Evolutionary conservation across 2,329 filamentous ascomycete genomes (phyloP), one percentile per base, ranked within the genome.

Genomic region (Stachybotrys chlorohalonatus): DNA sequence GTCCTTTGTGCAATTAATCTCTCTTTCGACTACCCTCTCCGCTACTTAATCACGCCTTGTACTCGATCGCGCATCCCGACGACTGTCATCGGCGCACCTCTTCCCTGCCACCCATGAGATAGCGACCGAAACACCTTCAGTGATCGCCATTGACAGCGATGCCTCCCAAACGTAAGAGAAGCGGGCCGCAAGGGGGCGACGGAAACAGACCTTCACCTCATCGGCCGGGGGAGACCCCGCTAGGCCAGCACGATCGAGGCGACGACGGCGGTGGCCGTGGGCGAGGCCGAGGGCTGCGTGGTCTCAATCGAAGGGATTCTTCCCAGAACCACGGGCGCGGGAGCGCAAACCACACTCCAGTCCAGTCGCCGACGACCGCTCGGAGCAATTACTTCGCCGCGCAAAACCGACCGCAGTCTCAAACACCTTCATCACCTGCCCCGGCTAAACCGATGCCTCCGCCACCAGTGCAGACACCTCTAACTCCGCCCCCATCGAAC

Each of bases 151-250:
- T 59, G 56, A 58, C 62, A 65, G 64, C 62, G 57, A 83, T 84
- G 81, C 75, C 79, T 72, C 75, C 77, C 31, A 84, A 84, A 71
- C 76, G 81, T 63, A 84, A 84, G 76, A 77, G 80, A 67, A 72
- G 73, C 64, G 78, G 82, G 51, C 73, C 80, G 59, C 69, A 68
- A 52, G 71, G 72, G 57, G 68, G 70, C 58, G 80, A 83, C 55
- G 74, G 71, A 54, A 70, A 70, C 58, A 75, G 84, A 57, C 82
- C 83, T 17, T 79, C 83, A 52, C 84, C 84, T 52, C 82, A 86
- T 68, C 80, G 82, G 39, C 83, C 84, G 50, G 76, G 74, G 53
- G 79, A 85, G 61, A 78, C 78, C 7, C 64, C 70, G 46, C 64
- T 84, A 54, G 80, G 73, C 48, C 81, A 84, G 58, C 80, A 84